These are phyloP conservation scores for Puya raimondii DNA, from an alignment of 176 grass and related monocot genomes.

Conservation along the genomic window DNA sequence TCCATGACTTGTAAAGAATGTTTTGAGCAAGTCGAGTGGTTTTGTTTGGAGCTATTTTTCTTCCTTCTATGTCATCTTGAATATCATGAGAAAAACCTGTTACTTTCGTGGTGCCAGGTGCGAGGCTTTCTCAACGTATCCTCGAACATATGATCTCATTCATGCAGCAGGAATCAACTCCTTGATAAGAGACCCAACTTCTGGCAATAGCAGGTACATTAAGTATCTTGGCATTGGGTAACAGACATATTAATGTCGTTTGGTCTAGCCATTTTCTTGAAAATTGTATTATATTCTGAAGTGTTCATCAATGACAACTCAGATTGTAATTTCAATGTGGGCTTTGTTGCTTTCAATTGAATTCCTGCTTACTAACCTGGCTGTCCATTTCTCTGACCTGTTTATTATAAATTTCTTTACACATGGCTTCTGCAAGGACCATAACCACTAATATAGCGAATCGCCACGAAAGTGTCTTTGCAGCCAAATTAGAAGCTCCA, in stretches of 20 bases:
- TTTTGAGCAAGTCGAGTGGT: not conserved
- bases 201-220: conserved; percentile 55
- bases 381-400: not conserved
- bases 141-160: conserved; percentile 90
- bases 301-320: not conserved
- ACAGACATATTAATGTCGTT: too few relatives aligned
- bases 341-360: too few relatives aligned
- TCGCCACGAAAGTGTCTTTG: too few relatives aligned
- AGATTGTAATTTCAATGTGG: too few relatives aligned
- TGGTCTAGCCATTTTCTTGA: not conserved
- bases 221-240: conserved; percentile 6
- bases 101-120: conserved; percentile 50
- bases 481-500: too few relatives aligned
- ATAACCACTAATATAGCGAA: not conserved
- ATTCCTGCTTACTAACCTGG: not conserved
- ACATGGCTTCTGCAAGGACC: not conserved
- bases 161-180: conserved; percentile 71
- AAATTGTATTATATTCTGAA: not conserved
- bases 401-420: not conserved
- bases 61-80: too few relatives aligned
- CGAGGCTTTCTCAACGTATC: conserved; percentile 92
- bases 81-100: not conserved
- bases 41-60: not conserved
- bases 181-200: conserved; percentile 43
- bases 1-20: not conserved